These are phyloP conservation scores for Thalassiosira ordinaria DNA, from an alignment of 352 stramenopile species.

Conservation along the genomic window DNA sequence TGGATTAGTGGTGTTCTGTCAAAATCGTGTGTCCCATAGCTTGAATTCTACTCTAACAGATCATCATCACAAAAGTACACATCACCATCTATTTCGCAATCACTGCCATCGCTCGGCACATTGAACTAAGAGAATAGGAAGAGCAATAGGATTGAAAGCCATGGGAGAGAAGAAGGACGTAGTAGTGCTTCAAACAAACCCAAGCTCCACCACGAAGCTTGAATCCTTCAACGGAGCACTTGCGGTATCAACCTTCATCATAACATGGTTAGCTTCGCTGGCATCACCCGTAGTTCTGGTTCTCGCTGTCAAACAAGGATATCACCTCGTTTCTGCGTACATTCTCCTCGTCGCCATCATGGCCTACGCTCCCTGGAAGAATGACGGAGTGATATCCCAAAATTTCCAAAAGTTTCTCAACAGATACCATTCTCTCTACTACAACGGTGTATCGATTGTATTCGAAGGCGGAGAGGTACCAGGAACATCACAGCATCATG, in stretches of 20 bases:
- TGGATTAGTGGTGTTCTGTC: too few species aligned
- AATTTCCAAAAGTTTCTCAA: constrained; percentile 40
- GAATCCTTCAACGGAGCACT: constrained; percentile 37
- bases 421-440: constrained; percentile 41
- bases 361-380: constrained; percentile 60
- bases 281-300: constrained; percentile 44
- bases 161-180: not conserved
- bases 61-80: too few species aligned
- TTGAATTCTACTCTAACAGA: too few species aligned
- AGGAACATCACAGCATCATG: constrained; percentile 19
- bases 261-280: constrained; percentile 50
- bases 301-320: constrained; percentile 21
- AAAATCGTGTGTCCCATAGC: too few species aligned
- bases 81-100: too few species aligned
- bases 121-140: too few species aligned
- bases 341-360: constrained; percentile 45
- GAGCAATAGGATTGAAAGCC: too few species aligned
- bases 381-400: constrained; percentile 19
- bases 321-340: constrained; percentile 17
- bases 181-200: constrained; percentile 14
- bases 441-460: constrained; percentile 30
- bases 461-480: constrained; percentile 42
- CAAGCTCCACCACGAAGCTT: constrained; percentile 19
- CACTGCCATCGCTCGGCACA: too few species aligned
- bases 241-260: constrained; percentile 40